Base-by-base conservation (phyloP, 1,284 basidiomycete genomes). In the Rhodofomes roseus region DNA sequence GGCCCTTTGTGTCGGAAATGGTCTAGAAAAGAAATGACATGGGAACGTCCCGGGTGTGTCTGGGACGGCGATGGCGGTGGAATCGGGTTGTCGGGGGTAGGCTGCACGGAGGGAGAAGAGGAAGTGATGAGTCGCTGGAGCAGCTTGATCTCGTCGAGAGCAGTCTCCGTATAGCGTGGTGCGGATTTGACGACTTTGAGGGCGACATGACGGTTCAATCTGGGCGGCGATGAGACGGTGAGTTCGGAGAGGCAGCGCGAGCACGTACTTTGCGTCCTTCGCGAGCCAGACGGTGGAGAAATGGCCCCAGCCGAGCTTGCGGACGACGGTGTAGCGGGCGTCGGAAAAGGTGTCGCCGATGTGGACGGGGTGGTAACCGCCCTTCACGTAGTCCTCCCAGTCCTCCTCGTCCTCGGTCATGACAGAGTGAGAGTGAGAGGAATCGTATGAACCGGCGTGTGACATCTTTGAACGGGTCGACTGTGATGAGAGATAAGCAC, bases 121-220 rank as follows among this genome's bases (percentile, higher is more conserved):
- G 95, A 93, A 12, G 90, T 92, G 72, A 97, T 96, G 65, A 98
- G 89, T 37, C 95, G 89, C 72, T 98, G 95, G 12, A 98, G 84
- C 2, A 99, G 89, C 76, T 98, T 98, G 79, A 99, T 99, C 78
- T 99, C 97, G 79, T 99, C 96, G 37, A 98, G 80, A 0, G 96
- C 97, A 0, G 96, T 99, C 73, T 99, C 97, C 2, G 96, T 98
- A 76, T 99, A 99, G 61, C 97, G 85, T 0, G 91, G 89, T 0
- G 96, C 96, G 12, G 95, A 98, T 78, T 99, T 99, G 74, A 99
- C 97, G 68, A 99, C 94, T 76, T 99, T 99, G 74, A 99, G 89
- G 9, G 96, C 96, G 66, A 99, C 97, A 76, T 99, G 97, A 46
- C 95, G 92, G 69, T 93, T 89, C 74, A 93, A 83, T 71, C 95